Evolutionary conservation across 225 moss, liverwort and hornwort species (phyloP).

Genomic region (Bryoerythrophyllum caledonicum): DNA sequence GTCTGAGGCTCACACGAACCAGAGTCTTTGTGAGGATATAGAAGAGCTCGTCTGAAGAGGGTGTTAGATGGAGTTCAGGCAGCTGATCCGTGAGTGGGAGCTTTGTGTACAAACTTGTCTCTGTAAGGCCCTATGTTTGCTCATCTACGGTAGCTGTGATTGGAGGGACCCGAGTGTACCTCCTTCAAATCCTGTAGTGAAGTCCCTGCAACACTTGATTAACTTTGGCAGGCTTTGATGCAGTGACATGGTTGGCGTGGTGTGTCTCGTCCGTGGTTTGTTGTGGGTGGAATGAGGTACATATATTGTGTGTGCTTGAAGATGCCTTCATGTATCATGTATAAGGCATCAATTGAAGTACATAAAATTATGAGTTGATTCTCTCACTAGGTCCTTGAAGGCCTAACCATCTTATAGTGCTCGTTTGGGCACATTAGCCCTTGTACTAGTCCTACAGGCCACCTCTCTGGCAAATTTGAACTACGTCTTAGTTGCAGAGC

Average conservation of each 20-base stretch:
- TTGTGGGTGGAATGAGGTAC: neutral
- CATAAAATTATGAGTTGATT: no score
- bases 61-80: constrained; percentile 3
- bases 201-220: neutral
- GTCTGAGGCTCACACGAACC: constrained; percentile 7
- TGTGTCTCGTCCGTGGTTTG: neutral
- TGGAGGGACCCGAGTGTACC: constrained; percentile 28
- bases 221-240: constrained; percentile 12
- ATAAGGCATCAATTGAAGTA: no score
- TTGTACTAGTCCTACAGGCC: no score
- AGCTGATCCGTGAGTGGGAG: constrained; percentile 8
- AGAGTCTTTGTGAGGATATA: constrained; percentile 19
- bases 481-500: no score
- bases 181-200: constrained; percentile 23
- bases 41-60: constrained; percentile 1
- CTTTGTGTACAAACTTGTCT: constrained; percentile 47
- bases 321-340: no score
- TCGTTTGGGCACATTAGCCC: no score
- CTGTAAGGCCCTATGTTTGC: constrained; percentile 29
- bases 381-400: no score
- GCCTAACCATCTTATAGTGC: no score
- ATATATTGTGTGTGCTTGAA: no score
- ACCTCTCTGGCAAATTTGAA: no score
- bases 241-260: neutral
- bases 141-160: constrained; percentile 28